Evolutionary conservation across 176 grass and related monocot genomes (phyloP).

Genomic region (Carex cristatella): DNA sequence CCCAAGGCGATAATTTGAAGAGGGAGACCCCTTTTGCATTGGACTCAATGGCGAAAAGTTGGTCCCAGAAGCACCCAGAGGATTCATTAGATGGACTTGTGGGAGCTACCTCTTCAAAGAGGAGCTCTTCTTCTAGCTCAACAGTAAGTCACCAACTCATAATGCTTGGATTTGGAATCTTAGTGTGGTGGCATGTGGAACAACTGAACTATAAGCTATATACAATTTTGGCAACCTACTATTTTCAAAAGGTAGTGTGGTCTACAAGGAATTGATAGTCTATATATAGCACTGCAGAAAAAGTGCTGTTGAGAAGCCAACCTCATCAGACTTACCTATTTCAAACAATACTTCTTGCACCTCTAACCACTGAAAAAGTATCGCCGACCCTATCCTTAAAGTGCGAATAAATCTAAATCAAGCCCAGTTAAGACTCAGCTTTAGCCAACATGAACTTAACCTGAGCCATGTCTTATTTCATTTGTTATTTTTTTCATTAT

Average conservation of each 20-base stretch:
- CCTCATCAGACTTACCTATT: not conserved
- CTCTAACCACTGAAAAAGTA: not conserved
- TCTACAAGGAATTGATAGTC: not conserved
- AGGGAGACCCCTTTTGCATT: not conserved
- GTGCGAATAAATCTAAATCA: not conserved
- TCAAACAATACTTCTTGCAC: not conserved
- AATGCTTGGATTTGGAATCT: not conserved
- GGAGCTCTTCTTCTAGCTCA: conserved; percentile 18
- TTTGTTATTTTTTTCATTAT: conserved; percentile 13
- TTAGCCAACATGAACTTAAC: not conserved
- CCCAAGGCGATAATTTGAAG: conserved; percentile 10
- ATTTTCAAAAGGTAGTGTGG: not conserved
- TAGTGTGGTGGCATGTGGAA: not conserved
- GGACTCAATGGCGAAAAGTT: conserved; percentile 5
- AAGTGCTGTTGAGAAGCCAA: not conserved
- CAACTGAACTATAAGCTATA: not conserved
- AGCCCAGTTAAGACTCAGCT: conserved; percentile 10
- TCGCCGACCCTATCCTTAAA: not conserved
- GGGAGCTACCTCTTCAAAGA: not conserved
- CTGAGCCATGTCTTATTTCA: not conserved
- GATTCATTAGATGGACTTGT: not conserved
- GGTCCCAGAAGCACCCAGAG: conserved; percentile 3
- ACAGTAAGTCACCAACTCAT: conserved; percentile 10
- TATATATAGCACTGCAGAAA: not conserved
- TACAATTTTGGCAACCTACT: not conserved